Evolutionary conservation across 139 green algal species (phyloP).

Genomic region (Asterochloris sp.): DNA sequence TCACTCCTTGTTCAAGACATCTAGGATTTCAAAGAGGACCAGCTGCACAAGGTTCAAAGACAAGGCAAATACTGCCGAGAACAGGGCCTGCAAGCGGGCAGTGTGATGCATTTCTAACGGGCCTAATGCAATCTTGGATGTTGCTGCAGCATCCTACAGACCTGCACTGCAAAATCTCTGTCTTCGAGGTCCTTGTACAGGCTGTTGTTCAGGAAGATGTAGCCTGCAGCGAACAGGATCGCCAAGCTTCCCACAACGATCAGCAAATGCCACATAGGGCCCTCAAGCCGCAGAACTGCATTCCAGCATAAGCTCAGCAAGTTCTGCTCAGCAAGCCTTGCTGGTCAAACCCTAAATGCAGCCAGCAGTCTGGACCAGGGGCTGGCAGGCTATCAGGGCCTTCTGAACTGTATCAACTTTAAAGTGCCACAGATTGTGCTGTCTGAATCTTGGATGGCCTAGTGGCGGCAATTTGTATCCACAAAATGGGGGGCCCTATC

Average conservation of each 20-base stretch:
- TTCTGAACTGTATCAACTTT: no score
- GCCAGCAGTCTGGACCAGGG: no score
- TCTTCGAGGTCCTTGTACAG: conserved; percentile 51
- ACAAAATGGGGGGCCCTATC: no score
- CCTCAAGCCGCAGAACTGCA: neutral
- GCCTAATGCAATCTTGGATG: neutral
- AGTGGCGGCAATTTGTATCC: no score
- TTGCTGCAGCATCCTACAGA: neutral
- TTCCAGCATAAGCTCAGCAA: no score
- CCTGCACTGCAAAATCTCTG: conserved; percentile 26
- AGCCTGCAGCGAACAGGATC: conserved; percentile 50
- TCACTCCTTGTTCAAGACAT: conserved; percentile 57
- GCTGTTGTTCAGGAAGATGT: conserved; percentile 52
- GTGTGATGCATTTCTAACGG: neutral
- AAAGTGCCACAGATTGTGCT: no score
- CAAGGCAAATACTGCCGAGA: conserved; percentile 82
- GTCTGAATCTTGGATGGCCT: no score
- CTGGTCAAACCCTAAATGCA: no score
- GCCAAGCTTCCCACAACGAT: conserved; percentile 33
- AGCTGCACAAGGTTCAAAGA: conserved; percentile 88
- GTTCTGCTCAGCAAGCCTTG: no score
- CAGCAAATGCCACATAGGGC: conserved; percentile 20
- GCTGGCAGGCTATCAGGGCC: no score
- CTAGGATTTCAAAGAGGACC: conserved; percentile 87
- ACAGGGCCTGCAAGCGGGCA: conserved; percentile 60